Evolutionary conservation across 2,329 filamentous ascomycete genomes (phyloP).

Genomic region (Fonsecaea multimorphosa): DNA sequence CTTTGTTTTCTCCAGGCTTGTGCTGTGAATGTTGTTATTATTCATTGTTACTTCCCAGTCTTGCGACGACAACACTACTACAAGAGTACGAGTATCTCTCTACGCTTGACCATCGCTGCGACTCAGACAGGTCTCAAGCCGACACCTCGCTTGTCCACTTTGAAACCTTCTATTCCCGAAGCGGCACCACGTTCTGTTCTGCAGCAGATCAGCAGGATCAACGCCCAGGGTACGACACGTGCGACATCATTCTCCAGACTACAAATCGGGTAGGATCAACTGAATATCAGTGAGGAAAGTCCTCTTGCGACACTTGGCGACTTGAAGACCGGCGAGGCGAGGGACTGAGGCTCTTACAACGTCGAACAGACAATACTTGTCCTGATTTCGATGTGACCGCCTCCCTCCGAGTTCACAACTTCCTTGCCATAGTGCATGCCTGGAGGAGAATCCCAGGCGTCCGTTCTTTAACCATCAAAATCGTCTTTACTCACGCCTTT

Average conservation of each 20-base stretch:
- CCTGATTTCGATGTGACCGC: slow-evolving; percentile 4
- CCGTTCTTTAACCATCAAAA: slow-evolving; percentile 14
- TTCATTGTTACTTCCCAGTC: neutral
- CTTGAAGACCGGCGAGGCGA: neutral
- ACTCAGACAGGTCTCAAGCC: slow-evolving; percentile 8
- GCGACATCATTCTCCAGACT: slow-evolving; percentile 18
- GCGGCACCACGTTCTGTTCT: slow-evolving; percentile 5
- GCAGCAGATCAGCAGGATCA: slow-evolving; percentile 37
- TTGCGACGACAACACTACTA: neutral
- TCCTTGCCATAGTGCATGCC: slow-evolving; percentile 6
- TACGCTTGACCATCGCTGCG: neutral
- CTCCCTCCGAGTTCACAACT: neutral
- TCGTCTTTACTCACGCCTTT: neutral
- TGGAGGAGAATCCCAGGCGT: slow-evolving; percentile 9
- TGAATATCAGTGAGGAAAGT: slow-evolving; percentile 8
- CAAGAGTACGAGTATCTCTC: neutral
- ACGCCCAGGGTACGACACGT: slow-evolving; percentile 30
- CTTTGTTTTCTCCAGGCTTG: neutral
- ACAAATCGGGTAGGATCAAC: slow-evolving; percentile 28
- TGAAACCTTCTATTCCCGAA: slow-evolving; percentile 25
- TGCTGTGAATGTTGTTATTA: neutral
- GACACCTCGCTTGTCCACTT: slow-evolving; percentile 12
- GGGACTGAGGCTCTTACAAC: neutral
- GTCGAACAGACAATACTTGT: neutral
- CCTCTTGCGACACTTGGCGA: neutral